Evolutionary conservation across 192 early-diverging fungal species (phyloP).

Genomic region (Gigaspora rosea): DNA sequence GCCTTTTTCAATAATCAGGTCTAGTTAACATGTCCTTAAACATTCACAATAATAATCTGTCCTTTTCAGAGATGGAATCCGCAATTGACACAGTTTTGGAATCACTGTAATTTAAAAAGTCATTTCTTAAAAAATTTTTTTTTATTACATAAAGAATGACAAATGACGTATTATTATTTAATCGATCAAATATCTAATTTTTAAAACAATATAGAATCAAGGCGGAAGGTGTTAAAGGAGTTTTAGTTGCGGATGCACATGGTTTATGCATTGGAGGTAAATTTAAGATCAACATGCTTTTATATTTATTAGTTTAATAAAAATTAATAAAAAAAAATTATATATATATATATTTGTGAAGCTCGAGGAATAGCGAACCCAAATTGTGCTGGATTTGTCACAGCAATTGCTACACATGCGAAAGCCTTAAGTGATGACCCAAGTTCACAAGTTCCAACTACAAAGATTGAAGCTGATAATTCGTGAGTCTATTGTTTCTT

Average conservation of each 20-base stretch:
- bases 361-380: conserved; percentile 45
- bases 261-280: conserved; percentile 48
- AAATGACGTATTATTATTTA: not conserved
- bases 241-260: conserved; percentile 45
- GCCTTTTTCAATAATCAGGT: no score
- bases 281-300: not conserved
- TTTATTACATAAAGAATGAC: not conserved
- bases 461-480: conserved; percentile 19
- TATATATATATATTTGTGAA: conserved; percentile 1
- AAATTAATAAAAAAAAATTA: conserved; percentile 23
- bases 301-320: not conserved
- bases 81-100: not conserved
- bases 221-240: conserved; percentile 43
- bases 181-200: no score
- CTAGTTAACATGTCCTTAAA: no score
- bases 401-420: conserved; percentile 46
- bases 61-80: not conserved
- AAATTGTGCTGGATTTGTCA: conserved; percentile 45
- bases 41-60: no score
- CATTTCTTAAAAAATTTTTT: not conserved
- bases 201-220: conserved; percentile 10
- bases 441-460: not conserved
- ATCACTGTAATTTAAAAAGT: not conserved
- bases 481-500: not conserved
- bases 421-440: conserved; percentile 32